Evolutionary conservation across 23 red algal species (phyloP).

Genomic region (Porphyridium purpureum): DNA sequence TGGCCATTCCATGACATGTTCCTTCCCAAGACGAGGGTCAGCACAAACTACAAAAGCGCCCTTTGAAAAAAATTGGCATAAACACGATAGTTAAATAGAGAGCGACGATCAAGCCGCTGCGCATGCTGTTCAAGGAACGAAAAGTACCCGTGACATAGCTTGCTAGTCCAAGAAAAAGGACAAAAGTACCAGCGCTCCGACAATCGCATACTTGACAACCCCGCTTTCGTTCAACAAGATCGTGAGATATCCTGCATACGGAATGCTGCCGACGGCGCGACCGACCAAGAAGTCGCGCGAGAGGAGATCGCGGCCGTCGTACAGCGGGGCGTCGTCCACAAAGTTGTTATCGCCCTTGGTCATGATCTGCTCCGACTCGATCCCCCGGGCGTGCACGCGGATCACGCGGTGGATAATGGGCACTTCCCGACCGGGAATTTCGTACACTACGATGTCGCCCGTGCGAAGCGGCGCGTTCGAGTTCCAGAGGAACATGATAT

Average conservation of each 20-base stretch:
- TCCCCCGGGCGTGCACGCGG: conserved; percentile 1
- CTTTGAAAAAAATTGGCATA: no score
- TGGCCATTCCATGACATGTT: no score
- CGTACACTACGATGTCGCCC: conserved; percentile 98
- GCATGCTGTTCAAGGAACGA: no score
- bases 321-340: conserved; percentile 77
- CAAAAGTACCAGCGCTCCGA: conserved; percentile 7
- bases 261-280: conserved; percentile 52
- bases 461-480: conserved; percentile 30
- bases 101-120: no score
- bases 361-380: conserved; percentile 3
- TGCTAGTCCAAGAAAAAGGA: not conserved
- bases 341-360: conserved; percentile 95
- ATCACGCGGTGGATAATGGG: conserved; percentile 97
- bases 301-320: conserved; percentile 62
- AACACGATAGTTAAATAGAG: no score
- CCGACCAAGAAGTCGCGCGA: conserved; percentile 59
- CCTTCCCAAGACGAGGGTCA: no score
- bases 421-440: conserved; percentile 56
- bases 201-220: conserved; percentile 48
- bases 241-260: conserved; percentile 63
- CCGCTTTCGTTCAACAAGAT: conserved; percentile 90
- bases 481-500: conserved; percentile 76
- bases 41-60: no score
- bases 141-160: no score